Evolutionary conservation across 495 filamentous ascomycete species (phyloP).

Genomic region (Penicillium cinerascens): DNA sequence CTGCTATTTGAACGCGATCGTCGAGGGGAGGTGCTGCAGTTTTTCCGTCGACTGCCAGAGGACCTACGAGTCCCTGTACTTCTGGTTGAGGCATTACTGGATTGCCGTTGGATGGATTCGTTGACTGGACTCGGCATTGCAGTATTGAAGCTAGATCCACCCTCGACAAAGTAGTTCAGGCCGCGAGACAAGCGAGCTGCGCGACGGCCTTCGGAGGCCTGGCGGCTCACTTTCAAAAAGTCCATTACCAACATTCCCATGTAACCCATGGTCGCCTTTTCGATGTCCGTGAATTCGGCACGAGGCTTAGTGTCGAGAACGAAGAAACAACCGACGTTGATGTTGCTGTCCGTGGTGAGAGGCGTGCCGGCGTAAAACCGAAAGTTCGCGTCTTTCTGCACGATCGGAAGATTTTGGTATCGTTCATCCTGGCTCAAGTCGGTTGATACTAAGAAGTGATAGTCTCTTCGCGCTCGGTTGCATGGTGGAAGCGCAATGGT

Average conservation of each 20-base stretch:
- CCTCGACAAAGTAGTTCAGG: conserved; percentile 59
- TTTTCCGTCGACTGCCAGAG: too few relatives aligned
- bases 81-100: too few relatives aligned
- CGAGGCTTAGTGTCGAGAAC: conserved; percentile 54
- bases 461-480: conserved; percentile 15
- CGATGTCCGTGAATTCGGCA: conserved; percentile 23
- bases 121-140: conserved; percentile 1
- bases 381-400: conserved; percentile 37
- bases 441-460: conserved; percentile 37
- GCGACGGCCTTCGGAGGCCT: conserved; percentile 52
- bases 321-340: conserved; percentile 68
- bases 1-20: conserved; percentile 27
- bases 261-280: conserved; percentile 36
- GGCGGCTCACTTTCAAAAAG: conserved; percentile 55
- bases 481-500: conserved; percentile 37
- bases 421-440: conserved; percentile 41
- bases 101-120: background rate
- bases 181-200: conserved; percentile 56
- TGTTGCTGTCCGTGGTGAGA: conserved; percentile 61
- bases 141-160: conserved; percentile 33
- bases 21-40: background rate
- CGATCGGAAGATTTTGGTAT: conserved; percentile 40
- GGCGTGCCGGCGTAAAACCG: conserved; percentile 48
- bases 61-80: too few relatives aligned
- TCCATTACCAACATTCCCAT: conserved; percentile 58